A percentile compares a stretch with the other conserved stretches of the same genome.
These are phyloP conservation scores for Pseudocercospora pini-densiflorae DNA, from an alignment of 2,329 filamentous ascomycete genomes.

Conservation along the genomic window DNA sequence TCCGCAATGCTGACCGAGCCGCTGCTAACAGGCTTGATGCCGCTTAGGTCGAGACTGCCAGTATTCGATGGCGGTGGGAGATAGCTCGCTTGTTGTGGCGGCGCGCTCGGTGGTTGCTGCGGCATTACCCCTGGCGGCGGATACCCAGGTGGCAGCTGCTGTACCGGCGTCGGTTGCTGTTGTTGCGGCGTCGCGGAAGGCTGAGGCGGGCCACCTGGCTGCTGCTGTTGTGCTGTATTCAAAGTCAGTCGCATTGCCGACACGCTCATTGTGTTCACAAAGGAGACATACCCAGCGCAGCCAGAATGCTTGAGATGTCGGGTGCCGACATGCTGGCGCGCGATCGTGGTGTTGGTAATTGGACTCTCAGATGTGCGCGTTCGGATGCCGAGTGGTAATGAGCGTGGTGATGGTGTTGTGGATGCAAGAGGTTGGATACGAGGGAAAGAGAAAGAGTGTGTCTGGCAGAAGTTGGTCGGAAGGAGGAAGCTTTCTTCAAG, in stretches of 20 bases:
- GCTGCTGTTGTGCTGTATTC: slow-evolving; percentile 30
- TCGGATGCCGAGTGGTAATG: background rate
- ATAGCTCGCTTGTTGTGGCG: slow-evolving; percentile 36
- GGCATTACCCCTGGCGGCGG: slow-evolving; percentile 44
- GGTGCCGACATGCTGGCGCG: slow-evolving; percentile 46
- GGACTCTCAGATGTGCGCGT: background rate
- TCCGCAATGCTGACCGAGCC: slow-evolving; percentile 84
- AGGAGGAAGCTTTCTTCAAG: background rate
- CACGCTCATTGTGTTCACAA: background rate
- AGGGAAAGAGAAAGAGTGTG: slow-evolving; percentile 13
- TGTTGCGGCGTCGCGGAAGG: slow-evolving; percentile 55
- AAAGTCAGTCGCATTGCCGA: slow-evolving; percentile 7
- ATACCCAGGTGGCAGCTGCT: slow-evolving; percentile 49
- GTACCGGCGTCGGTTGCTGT: slow-evolving; percentile 46
- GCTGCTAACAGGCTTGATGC: slow-evolving; percentile 77
- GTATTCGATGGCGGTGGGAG: slow-evolving; percentile 72
- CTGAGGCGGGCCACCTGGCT: slow-evolving; percentile 36
- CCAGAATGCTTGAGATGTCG: slow-evolving; percentile 57
- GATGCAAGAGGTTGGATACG: slow-evolving; percentile 4
- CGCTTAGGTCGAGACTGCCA: slow-evolving; percentile 78
- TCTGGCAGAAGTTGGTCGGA: background rate
- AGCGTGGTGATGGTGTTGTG: slow-evolving; percentile 5
- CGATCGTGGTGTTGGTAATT: background rate
- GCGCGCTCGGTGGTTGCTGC: slow-evolving; percentile 42
- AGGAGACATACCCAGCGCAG: slow-evolving; percentile 50